A percentile compares a stretch with the other conserved stretches of the same genome.
Conservation (phyloP, 2,329 filamentous ascomycete species). For the Pseudocercospora vitis region DNA sequence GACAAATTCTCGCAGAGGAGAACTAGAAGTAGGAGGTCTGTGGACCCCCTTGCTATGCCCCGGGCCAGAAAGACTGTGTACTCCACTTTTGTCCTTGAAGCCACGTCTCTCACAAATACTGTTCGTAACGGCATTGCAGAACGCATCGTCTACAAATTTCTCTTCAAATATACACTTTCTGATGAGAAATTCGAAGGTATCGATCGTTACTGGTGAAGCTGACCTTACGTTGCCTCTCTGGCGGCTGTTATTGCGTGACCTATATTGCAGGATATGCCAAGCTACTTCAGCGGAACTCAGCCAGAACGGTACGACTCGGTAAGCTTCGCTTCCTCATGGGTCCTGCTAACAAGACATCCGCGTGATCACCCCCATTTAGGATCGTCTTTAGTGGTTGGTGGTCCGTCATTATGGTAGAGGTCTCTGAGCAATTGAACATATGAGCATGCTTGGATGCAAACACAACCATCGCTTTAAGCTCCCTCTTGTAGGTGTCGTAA, state of each 20-base stretch:
- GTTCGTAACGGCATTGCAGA: constrained; percentile 8
- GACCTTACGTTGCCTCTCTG: neutral
- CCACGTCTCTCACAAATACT: neutral
- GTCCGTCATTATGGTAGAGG: too few species aligned
- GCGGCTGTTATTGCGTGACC: neutral
- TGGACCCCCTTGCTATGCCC: constrained; percentile 4
- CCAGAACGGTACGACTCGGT: too few species aligned
- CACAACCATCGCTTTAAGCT: too few species aligned
- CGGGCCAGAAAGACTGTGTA: neutral
- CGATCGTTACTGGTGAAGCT: neutral
- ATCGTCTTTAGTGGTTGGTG: too few species aligned
- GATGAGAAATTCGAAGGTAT: neutral
- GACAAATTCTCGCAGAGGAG: constrained; percentile 7
- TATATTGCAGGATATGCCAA: too few species aligned
- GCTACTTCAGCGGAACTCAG: too few species aligned
- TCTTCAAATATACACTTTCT: constrained; percentile 13
- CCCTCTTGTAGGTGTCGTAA: too few species aligned
- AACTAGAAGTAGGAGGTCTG: neutral
- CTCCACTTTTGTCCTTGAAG: neutral
- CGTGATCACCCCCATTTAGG: too few species aligned
- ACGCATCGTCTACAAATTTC: constrained; percentile 10
- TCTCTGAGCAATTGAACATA: too few species aligned
- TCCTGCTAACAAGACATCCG: too few species aligned
- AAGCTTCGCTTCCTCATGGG: too few species aligned
- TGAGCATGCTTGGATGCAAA: too few species aligned